These are phyloP conservation scores for Tephrocybe sp. DNA, from an alignment of 768 basidiomycete species.

Conservation along the genomic window DNA sequence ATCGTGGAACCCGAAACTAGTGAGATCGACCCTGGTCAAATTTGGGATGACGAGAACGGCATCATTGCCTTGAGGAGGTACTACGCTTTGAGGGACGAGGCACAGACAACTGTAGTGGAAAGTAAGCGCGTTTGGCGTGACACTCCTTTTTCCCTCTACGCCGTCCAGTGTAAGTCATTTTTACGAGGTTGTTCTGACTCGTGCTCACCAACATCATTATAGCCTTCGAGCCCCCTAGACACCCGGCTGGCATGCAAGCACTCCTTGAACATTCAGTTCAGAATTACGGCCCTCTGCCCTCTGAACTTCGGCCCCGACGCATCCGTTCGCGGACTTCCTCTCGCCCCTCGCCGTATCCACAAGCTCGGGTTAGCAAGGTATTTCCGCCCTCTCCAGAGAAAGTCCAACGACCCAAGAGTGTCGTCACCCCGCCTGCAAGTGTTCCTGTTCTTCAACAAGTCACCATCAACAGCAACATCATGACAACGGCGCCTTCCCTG, in stretches of 20 bases:
- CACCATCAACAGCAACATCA: conserved; percentile 40
- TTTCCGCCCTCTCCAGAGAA: conserved; percentile 43
- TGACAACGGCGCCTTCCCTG: conserved; percentile 34
- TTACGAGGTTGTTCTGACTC: not conserved
- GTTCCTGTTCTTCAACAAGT: conserved; percentile 43
- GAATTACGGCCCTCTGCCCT: conserved; percentile 72
- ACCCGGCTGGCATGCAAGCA: conserved; percentile 69
- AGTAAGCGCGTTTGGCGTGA: conserved; percentile 68
- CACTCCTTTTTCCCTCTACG: conserved; percentile 73
- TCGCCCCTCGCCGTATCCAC: conserved; percentile 73
- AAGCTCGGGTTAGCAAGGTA: conserved; percentile 44
- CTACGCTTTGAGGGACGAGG: conserved; percentile 70
- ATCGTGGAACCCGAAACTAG: conserved; percentile 58
- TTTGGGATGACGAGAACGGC: conserved; percentile 73
- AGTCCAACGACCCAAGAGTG: conserved; percentile 20
- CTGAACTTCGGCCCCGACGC: conserved; percentile 63
- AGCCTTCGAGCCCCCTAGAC: conserved; percentile 73
- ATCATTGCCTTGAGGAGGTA: conserved; percentile 64
- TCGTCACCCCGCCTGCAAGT: conserved; percentile 14
- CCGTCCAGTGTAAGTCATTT: conserved; percentile 62
- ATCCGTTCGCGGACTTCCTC: conserved; percentile 69
- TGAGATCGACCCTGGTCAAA: conserved; percentile 36
- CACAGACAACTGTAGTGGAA: conserved; percentile 61
- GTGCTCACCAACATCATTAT: conserved; percentile 13
- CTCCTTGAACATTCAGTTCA: conserved; percentile 72